Percentiles rank a stretch among this genome's conserved stretches.
These are phyloP conservation scores for Agrostemma githago DNA, from an alignment of 148 eudicot genomes.

Conservation along the genomic window DNA sequence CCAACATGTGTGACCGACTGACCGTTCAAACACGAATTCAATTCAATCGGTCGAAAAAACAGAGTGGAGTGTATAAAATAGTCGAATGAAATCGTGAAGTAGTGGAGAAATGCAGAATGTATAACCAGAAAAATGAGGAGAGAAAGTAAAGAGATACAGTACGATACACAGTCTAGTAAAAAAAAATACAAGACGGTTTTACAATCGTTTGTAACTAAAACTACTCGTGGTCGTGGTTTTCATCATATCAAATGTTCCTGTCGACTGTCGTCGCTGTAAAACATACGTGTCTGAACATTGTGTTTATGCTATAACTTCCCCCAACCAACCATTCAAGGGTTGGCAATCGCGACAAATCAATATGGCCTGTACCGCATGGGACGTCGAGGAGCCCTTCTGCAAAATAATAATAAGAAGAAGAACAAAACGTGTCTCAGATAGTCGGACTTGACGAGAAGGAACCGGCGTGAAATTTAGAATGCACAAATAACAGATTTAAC, in stretches of 20 bases:
- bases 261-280: conserved; percentile 17
- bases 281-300: conserved; percentile 5
- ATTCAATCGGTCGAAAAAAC: not conserved
- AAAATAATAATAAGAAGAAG: not conserved
- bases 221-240: not conserved
- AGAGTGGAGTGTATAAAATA: not conserved
- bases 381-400: conserved; percentile 29
- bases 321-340: not conserved
- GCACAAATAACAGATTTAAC: not conserved
- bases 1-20: not conserved
- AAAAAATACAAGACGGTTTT: conserved; percentile 15
- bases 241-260: conserved; percentile 3
- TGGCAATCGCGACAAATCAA: conserved; percentile 3
- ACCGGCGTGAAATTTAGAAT: not conserved
- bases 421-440: not conserved
- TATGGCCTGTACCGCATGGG: conserved; percentile 40
- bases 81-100: not conserved
- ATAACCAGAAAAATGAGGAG: not conserved
- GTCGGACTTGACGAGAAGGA: not conserved
- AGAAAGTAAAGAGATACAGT: not conserved
- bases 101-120: not conserved
- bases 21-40: no score
- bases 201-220: conserved; percentile 9
- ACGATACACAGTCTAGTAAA: conserved; percentile 12
- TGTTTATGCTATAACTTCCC: not conserved